Conservation (phyloP, 257 asterid genomes). For the Voacanga thouarsii region DNA sequence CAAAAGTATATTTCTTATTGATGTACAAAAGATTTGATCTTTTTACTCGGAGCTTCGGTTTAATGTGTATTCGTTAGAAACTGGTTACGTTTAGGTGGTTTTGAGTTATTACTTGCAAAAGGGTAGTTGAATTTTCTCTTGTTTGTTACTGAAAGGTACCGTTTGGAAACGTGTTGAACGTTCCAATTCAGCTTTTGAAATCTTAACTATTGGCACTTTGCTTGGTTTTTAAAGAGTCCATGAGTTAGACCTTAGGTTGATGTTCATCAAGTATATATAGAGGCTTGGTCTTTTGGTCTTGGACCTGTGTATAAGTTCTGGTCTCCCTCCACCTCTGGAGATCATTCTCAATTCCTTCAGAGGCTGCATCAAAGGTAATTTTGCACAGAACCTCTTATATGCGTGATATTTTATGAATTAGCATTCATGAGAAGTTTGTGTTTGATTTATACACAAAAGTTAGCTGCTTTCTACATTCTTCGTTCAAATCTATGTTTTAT, state of each 20-base stretch:
- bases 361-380: slow-evolving; percentile 10
- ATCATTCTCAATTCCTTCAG: slow-evolving; percentile 5
- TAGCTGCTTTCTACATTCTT: not conserved
- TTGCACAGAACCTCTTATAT: not conserved
- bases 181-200: slow-evolving; percentile 23
- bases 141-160: slow-evolving; percentile 36
- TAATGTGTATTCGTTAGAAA: not conserved
- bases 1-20: not conserved
- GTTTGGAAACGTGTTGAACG: slow-evolving; percentile 35
- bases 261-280: slow-evolving; percentile 25
- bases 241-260: slow-evolving; percentile 23
- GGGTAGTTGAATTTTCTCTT: slow-evolving; percentile 17
- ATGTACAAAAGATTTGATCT: not conserved
- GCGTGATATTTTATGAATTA: not conserved
- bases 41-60: slow-evolving; percentile 1
- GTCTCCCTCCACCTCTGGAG: not conserved
- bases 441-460: not conserved
- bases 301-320: slow-evolving; percentile 1
- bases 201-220: slow-evolving; percentile 34
- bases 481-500: not conserved
- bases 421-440: not conserved
- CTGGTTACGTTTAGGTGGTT: not conserved
- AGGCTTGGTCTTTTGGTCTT: slow-evolving; percentile 12
- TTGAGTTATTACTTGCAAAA: slow-evolving; percentile 1
- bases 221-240: slow-evolving; percentile 30